Base-by-base conservation (phyloP, 192 early-diverging fungal species). In the Coemansia sp. region DNA sequence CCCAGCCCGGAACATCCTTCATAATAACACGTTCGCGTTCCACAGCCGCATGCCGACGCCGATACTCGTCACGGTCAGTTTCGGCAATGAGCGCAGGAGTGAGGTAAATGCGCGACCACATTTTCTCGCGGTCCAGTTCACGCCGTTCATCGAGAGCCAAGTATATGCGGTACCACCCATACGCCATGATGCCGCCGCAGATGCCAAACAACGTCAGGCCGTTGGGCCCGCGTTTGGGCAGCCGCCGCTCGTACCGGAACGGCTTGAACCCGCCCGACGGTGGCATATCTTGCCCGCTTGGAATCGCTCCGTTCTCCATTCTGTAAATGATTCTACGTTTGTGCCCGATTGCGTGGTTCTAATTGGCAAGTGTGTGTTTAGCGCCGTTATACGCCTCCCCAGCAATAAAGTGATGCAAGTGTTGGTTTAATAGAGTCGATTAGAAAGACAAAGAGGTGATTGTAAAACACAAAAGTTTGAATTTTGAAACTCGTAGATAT, bases 41-140 rank as follows among this genome's bases (percentile, higher is more conserved):
- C 21, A 86, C 82, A 22, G 88, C 79, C 12, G 93, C 90, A 35
- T 83, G 75, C 49, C 88, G 81, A n/a, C 94, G 85, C 56, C 94
- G 86, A 74, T 93, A 91, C 21, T 84, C 77, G 73, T 97, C 95
- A 19, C 97, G 87, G 76, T 98, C 97, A 4, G 87, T 83, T 84
- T 98, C 97, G 39, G 97, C 95, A 69, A 93, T 89, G 27, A 97
- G 85, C 63, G 96, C 62, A 2, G 97, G 97, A 17, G 93, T 83
- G 17, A 98, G 82, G 84, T 94, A 84, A 65, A 98, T 93, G 49
- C 97, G 88, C 55, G 88, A 76, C 97, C 97, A 98, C 11, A 88
- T 84, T 65, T 96, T 93, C 76, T 97, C 95, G 62, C 97, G 88
- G 41, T 90, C 86, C 23, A 95, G 81, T 67, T 98, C 96, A 52